Evolutionary conservation across 768 basidiomycete genomes (phyloP), one percentile per base, ranked within the genome.

Genomic region (Cystobasidium tubakii): DNA sequence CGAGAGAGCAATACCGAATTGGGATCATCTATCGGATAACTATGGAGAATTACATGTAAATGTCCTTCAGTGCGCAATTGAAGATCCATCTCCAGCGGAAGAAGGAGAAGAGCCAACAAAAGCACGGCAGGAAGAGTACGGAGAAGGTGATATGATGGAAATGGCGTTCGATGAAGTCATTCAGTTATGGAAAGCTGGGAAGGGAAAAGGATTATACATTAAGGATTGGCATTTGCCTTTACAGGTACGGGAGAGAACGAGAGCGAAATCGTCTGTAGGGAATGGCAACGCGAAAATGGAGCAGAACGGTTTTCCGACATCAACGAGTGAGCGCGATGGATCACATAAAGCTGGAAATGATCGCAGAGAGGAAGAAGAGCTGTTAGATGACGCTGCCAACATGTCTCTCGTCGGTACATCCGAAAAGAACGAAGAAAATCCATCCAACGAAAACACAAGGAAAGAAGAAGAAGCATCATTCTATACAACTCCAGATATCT

Each of bases 401-500:
- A n/a, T n/a, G n/a, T n/a, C n/a, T n/a, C n/a, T n/a, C n/a, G n/a
- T n/a, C n/a, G n/a, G n/a, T n/a, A n/a, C n/a, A n/a, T n/a, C n/a
- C n/a, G 39, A 39, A 39, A 39, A 39, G 39, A 39, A 39, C 15
- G 39, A 39, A 39, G 46, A 12, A 50, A 4, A 50, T 9, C 4
- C 7, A 15, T 12, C 3, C 7, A 17, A 19, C 7, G n/a, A 50
- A n/a, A 50, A 15, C 3, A 50, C 3, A 50, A 12, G 7, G 10
- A 21, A 50, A 46, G 63, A 65, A 39, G 34, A 17, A 6, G 25
- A 62, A 0, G 62, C 17, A 12, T 21, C 57, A 60, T 50, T 78
- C 46, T 78, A 77, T 42, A 55, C 46, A 27, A 75, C 76, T 0
- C 54, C 62, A 2, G 9, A 34, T n/a, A 62, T 73, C 0, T 78